phyloP scores from a whole-genome alignment of 2,329 filamentous ascomycete genomes.

The Eutypella sp. region DNA sequence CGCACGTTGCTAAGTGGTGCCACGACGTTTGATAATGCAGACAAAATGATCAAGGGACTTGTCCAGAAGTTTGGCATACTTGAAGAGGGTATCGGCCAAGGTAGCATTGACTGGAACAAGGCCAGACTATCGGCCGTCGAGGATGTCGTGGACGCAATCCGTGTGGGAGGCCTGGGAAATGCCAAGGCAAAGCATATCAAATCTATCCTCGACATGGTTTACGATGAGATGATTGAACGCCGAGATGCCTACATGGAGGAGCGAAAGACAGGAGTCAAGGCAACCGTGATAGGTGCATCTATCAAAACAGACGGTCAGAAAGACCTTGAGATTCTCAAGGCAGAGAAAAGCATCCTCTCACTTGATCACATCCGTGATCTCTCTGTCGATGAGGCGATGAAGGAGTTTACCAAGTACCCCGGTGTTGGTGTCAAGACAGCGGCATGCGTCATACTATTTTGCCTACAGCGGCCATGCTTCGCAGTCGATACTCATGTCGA shows the following conservation, averaged over 20 bases:
- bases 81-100: slow-evolving; percentile 58
- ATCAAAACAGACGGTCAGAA: slow-evolving; percentile 43
- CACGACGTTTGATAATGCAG: slow-evolving; percentile 48
- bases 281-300: slow-evolving; percentile 36
- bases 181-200: slow-evolving; percentile 71
- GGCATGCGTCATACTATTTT: slow-evolving; percentile 53
- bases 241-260: slow-evolving; percentile 40
- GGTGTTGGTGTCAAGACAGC: slow-evolving; percentile 55
- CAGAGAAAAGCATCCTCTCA: slow-evolving; percentile 53
- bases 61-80: slow-evolving; percentile 60
- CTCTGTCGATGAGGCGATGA: slow-evolving; percentile 43
- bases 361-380: slow-evolving; percentile 46
- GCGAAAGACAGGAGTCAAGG: slow-evolving; percentile 34
- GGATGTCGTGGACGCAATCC: slow-evolving; percentile 65
- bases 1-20: slow-evolving; percentile 49
- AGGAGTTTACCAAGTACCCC: slow-evolving; percentile 43
- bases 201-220: slow-evolving; percentile 65
- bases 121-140: slow-evolving; percentile 54
- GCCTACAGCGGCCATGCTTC: slow-evolving; percentile 47
- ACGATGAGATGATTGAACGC: slow-evolving; percentile 55
- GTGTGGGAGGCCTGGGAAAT: slow-evolving; percentile 64
- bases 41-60: slow-evolving; percentile 60
- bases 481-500: slow-evolving; percentile 55
- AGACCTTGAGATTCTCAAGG: slow-evolving; percentile 50
- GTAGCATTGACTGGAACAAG: slow-evolving; percentile 71